Percentiles rank a stretch among this genome's conserved stretches.
These are phyloP conservation scores for Trapa incisa DNA, from an alignment of 345 rosid species.

Conservation along the genomic window DNA sequence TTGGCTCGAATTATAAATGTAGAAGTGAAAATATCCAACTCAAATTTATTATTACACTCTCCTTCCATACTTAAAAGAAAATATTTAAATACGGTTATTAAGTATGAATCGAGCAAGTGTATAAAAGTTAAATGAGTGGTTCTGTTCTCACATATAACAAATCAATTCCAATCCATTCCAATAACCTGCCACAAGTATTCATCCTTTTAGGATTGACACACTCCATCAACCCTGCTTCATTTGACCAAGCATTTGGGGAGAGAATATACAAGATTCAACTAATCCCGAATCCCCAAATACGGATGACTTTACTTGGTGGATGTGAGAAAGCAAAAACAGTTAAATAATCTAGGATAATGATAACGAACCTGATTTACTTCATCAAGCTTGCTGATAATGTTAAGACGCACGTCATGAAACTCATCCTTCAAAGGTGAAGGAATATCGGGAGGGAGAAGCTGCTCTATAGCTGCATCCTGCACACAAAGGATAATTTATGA, in stretches of 20 bases:
- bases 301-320: background rate
- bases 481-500: background rate
- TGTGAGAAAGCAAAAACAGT: background rate
- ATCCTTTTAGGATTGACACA: background rate
- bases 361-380: constrained; percentile 86
- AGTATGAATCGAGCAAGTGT: no score
- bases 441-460: constrained; percentile 79
- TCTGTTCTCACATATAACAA: no score
- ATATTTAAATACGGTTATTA: no score
- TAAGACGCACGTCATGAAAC: constrained; percentile 91
- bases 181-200: constrained; percentile 44
- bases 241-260: background rate
- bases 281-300: background rate
- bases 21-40: no score
- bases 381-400: constrained; percentile 95
- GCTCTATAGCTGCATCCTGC: constrained; percentile 88
- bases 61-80: no score
- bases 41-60: no score
- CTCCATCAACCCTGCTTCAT: background rate
- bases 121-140: no score
- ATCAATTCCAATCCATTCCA: constrained; percentile 58
- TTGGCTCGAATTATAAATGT: no score
- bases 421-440: constrained; percentile 89
- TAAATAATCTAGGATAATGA: constrained; percentile 1
- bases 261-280: background rate